Percentiles rank a stretch among this genome's conserved stretches.
Evolutionary conservation across 495 filamentous ascomycete genomes (phyloP).

Genomic region (Parathielavia hyrcaniae): DNA sequence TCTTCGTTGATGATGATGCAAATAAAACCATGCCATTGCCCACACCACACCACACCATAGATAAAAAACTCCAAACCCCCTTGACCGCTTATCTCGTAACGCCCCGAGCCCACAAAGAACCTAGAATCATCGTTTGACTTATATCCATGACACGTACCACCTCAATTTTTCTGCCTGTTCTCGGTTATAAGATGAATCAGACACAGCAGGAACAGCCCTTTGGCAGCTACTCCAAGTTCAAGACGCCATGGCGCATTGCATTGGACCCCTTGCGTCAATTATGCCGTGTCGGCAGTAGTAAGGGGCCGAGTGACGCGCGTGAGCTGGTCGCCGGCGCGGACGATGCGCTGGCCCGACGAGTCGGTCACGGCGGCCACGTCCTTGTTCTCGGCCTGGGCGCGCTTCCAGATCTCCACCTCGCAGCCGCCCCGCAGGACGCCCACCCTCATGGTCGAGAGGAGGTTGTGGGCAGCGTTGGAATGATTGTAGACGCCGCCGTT

Average conservation of each 20-base stretch:
- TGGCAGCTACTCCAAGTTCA: neutral
- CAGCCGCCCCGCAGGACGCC: constrained; percentile 94
- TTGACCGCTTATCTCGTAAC: neutral
- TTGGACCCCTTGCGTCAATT: constrained; percentile 15
- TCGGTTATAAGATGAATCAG: neutral
- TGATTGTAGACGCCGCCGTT: constrained; percentile 98
- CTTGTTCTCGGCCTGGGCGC: constrained; percentile 83
- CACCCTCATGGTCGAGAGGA: constrained; percentile 92
- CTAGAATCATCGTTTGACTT: neutral
- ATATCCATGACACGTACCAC: constrained; percentile 1
- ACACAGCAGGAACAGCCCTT: neutral
- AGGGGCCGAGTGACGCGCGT: constrained; percentile 75
- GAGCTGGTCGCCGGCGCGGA: constrained; percentile 84
- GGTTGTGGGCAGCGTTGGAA: constrained; percentile 95
- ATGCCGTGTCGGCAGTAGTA: constrained; percentile 68
- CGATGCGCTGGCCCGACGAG: constrained; percentile 70
- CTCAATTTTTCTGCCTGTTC: neutral
- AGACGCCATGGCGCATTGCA: neutral
- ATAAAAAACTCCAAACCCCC: neutral
- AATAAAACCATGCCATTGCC: constrained; percentile 12
- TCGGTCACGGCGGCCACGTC: constrained; percentile 75
- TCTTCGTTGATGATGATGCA: constrained; percentile 3
- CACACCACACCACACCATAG: constrained; percentile 8
- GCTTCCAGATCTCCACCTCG: constrained; percentile 99
- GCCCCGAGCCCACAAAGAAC: neutral